These are phyloP conservation scores for Pilaira anomala DNA, from an alignment of 192 early-diverging fungal species.

Conservation along the genomic window DNA sequence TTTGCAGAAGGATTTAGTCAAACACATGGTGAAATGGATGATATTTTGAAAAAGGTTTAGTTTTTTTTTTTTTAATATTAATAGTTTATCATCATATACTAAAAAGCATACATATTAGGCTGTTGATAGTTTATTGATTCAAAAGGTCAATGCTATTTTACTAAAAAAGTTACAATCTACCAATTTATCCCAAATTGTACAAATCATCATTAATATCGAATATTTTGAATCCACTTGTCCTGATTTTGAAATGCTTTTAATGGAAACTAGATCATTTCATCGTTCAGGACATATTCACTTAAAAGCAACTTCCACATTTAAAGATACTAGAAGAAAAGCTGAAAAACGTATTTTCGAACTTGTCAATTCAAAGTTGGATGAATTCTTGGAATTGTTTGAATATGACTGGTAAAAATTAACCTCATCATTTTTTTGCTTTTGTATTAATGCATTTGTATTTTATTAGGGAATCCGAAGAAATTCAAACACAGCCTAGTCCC, in stretches of 20 bases:
- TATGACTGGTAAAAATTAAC: conserved; percentile 70
- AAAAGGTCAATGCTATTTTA: conserved; percentile 66
- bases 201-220: conserved; percentile 81
- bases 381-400: conserved; percentile 75
- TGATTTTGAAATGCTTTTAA: conserved; percentile 77
- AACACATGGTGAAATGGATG: conserved; percentile 84
- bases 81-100: background rate
- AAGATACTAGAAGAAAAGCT: conserved; percentile 62
- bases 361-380: conserved; percentile 78
- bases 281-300: conserved; percentile 57
- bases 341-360: conserved; percentile 81
- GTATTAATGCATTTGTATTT: background rate
- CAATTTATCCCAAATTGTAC: conserved; percentile 79
- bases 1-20: conserved; percentile 84
- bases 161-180: conserved; percentile 60
- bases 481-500: conserved; percentile 58
- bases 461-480: conserved; percentile 51
- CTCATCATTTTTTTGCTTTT: background rate
- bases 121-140: conserved; percentile 67
- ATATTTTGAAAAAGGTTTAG: conserved; percentile 78
- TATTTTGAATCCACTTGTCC: conserved; percentile 65
- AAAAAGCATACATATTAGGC: conserved; percentile 32
- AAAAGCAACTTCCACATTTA: conserved; percentile 62
- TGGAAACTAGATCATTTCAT: conserved; percentile 59
- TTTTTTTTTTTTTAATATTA: too few species aligned